These are phyloP conservation scores for Panellus pusillus DNA, from an alignment of 768 basidiomycete species.

Conservation along the genomic window DNA sequence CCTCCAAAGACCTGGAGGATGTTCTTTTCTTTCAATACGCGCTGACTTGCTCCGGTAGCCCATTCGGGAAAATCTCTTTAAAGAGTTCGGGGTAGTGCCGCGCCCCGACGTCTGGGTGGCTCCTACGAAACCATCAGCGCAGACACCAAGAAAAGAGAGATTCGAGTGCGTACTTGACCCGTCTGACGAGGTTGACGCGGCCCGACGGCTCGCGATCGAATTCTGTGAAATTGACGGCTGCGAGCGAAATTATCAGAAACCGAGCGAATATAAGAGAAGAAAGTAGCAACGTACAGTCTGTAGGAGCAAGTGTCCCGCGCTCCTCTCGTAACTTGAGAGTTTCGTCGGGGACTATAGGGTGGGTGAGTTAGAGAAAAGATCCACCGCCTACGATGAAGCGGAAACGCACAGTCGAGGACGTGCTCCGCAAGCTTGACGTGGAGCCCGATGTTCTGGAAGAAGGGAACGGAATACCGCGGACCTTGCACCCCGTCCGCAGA, in stretches of 20 bases:
- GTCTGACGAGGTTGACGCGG: slow-evolving; percentile 69
- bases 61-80: slow-evolving; percentile 67
- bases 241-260: background rate
- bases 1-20: no score
- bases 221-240: slow-evolving; percentile 82
- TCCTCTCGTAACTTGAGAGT: slow-evolving; percentile 58
- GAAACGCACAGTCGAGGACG: slow-evolving; percentile 37
- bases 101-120: slow-evolving; percentile 81
- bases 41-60: slow-evolving; percentile 48
- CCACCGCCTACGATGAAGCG: background rate
- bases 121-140: slow-evolving; percentile 43
- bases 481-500: slow-evolving; percentile 43
- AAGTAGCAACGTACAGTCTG: slow-evolving; percentile 56
- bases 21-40: slow-evolving; percentile 46
- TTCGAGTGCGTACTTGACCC: slow-evolving; percentile 79
- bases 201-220: slow-evolving; percentile 72
- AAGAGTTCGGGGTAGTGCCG: slow-evolving; percentile 76
- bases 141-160: background rate
- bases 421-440: slow-evolving; percentile 50
- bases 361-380: slow-evolving; percentile 1
- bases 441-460: slow-evolving; percentile 80
- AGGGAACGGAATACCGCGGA: slow-evolving; percentile 80
- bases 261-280: background rate
- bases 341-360: slow-evolving; percentile 57
- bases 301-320: slow-evolving; percentile 52